Conservation (phyloP, 305 asterid genomes). For the Stenogyne calaminthoides region DNA sequence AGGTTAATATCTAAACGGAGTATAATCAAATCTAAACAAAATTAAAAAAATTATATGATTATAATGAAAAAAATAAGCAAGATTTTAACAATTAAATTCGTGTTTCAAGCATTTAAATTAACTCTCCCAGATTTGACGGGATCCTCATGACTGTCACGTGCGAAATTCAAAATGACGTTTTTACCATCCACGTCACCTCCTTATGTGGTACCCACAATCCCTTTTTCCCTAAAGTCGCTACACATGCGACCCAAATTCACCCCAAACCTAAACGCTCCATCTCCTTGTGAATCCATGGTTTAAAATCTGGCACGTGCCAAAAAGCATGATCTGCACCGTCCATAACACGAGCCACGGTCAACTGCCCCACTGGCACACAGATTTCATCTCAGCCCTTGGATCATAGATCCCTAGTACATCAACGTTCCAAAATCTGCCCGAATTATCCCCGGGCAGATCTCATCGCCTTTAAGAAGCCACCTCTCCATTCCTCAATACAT, state of each 20-base stretch:
- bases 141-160: constrained; percentile 48
- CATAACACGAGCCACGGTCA: constrained; percentile 55
- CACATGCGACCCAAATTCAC: constrained; percentile 51
- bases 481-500: constrained; percentile 43
- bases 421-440: constrained; percentile 61
- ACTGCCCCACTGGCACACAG: constrained; percentile 56
- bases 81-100: not conserved
- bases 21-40: too few species aligned
- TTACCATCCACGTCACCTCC: constrained; percentile 47
- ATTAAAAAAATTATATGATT: too few species aligned
- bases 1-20: too few species aligned
- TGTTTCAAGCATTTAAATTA: not conserved
- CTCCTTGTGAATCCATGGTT: constrained; percentile 3
- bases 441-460: constrained; percentile 65
- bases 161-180: constrained; percentile 37
- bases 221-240: constrained; percentile 44
- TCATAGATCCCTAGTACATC: constrained; percentile 23
- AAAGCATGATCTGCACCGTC: constrained; percentile 36
- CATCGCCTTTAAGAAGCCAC: constrained; percentile 74
- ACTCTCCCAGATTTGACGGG: constrained; percentile 28
- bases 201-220: too few species aligned
- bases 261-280: constrained; percentile 34
- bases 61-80: too few species aligned
- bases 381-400: constrained; percentile 36
- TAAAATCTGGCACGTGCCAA: constrained; percentile 37